Evolutionary conservation across 192 early-diverging fungal species (phyloP), one percentile per base, ranked within the genome.

Genomic region (Funneliformis mosseae): DNA sequence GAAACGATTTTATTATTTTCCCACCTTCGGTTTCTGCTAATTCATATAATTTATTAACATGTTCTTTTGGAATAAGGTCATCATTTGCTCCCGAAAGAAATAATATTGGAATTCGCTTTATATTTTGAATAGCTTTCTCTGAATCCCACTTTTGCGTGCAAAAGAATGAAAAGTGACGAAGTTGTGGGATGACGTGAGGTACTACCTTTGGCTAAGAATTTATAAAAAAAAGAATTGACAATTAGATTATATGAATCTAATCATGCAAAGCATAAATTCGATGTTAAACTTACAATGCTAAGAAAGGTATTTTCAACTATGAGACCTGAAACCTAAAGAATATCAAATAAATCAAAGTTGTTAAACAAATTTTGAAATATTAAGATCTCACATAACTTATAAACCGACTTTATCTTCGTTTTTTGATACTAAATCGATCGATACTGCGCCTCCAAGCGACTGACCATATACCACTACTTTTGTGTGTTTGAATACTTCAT

Each of bases 261-360:
- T 5, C 1, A 61, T 39, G 16, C 25, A 59, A 8, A 18, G 43
- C 46, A 43, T 11, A 50, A 48, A 42, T 27, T 28, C 12, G 9
- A n/a, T 28, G 23, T 8, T 5, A 50, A 7, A 73, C 82, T 84
- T 90, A 92, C 93, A 79, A 98, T 83, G 25, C 90, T 95, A 62
- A 94, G 80, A 82, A 98, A 98, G 0, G 96, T 97, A 87, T 98
- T 98, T 83, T 98, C 97, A 43, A 98, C 83, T 61, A 98, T 92
- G 8, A 97, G 77, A 43, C 93, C 97, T 8, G 90, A 87, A 78
- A 98, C 92, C 61, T 43, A 75, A 25, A 25, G 21, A 78, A 12
- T 16, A 68, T 8, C 10, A 77, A 70, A 39, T 1, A 76, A 25
- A n/a, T 46, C 3, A 14, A 45, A 0, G 12, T 42, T 10, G 21